A percentile compares a stretch with the other conserved stretches of the same genome.
Evolutionary conservation across 768 basidiomycete genomes (phyloP).

Genomic region (Trametes gibbosa): DNA sequence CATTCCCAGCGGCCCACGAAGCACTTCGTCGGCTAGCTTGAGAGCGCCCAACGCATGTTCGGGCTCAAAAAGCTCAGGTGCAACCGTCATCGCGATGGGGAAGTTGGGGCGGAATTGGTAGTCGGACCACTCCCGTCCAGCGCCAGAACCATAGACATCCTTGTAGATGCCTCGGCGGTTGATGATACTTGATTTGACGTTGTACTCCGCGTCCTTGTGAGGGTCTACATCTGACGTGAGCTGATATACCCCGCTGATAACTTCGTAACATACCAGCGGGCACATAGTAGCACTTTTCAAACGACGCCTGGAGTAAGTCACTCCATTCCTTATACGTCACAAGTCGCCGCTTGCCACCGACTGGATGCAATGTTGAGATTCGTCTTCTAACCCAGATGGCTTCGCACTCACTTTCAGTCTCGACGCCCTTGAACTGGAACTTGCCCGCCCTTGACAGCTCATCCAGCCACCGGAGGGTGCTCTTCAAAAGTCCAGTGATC

Average conservation of each 20-base stretch:
- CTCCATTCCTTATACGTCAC: slow-evolving; percentile 93
- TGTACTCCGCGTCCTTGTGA: slow-evolving; percentile 66
- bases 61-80: slow-evolving; percentile 89
- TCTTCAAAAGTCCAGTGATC: slow-evolving; percentile 91
- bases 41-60: slow-evolving; percentile 78
- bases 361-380: slow-evolving; percentile 36
- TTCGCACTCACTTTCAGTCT: slow-evolving; percentile 61
- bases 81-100: slow-evolving; percentile 95
- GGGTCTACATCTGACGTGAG: slow-evolving; percentile 48
- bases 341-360: slow-evolving; percentile 61
- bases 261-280: slow-evolving; percentile 69
- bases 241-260: too few species aligned
- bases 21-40: slow-evolving; percentile 71
- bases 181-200: slow-evolving; percentile 64
- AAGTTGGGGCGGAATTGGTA: slow-evolving; percentile 95
- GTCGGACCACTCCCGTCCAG: slow-evolving; percentile 91
- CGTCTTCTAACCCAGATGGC: background rate
- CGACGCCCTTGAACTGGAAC: slow-evolving; percentile 91
- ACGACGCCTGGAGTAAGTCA: slow-evolving; percentile 77
- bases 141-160: slow-evolving; percentile 90
- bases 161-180: slow-evolving; percentile 97
- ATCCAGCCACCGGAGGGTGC: slow-evolving; percentile 87
- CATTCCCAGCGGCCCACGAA: slow-evolving; percentile 93
- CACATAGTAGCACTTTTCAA: slow-evolving; percentile 90
- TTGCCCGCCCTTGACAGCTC: slow-evolving; percentile 57